Evolutionary conservation across 257 asterid species (phyloP).

Genomic region (Jaltomata sinuosa): DNA sequence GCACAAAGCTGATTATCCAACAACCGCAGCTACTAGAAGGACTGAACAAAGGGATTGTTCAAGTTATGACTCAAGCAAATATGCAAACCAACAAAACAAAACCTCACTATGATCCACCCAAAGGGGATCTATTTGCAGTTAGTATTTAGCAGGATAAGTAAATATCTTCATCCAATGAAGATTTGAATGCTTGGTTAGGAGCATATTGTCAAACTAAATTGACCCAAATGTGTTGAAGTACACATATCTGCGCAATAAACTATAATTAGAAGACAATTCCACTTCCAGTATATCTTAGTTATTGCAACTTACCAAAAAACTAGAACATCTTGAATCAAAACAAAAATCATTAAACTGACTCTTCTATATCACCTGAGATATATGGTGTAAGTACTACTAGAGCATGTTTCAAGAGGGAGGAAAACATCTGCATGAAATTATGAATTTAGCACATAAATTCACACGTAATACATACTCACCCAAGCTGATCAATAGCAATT

Average conservation of each 20-base stretch:
- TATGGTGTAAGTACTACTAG: neutral
- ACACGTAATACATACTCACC: slow-evolving; percentile 34
- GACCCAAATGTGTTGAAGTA: neutral
- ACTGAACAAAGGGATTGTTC: neutral
- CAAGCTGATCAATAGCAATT: slow-evolving; percentile 93
- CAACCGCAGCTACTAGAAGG: neutral
- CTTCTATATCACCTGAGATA: neutral
- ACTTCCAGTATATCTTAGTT: neutral
- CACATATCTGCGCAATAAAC: neutral
- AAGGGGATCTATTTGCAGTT: neutral
- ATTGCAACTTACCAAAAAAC: neutral
- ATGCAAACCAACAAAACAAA: neutral
- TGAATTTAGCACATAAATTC: neutral
- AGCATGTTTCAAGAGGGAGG: neutral
- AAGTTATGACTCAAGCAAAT: neutral
- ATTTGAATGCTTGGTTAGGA: neutral
- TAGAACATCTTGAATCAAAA: neutral
- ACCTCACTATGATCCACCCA: neutral
- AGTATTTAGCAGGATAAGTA: neutral
- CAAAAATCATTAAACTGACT: neutral
- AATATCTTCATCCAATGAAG: neutral
- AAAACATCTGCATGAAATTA: neutral
- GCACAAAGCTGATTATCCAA: neutral
- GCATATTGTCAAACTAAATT: neutral
- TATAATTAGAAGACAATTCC: neutral